phyloP scores from a whole-genome alignment of 2,329 filamentous ascomycete species.

The Diaporthe velutina region DNA sequence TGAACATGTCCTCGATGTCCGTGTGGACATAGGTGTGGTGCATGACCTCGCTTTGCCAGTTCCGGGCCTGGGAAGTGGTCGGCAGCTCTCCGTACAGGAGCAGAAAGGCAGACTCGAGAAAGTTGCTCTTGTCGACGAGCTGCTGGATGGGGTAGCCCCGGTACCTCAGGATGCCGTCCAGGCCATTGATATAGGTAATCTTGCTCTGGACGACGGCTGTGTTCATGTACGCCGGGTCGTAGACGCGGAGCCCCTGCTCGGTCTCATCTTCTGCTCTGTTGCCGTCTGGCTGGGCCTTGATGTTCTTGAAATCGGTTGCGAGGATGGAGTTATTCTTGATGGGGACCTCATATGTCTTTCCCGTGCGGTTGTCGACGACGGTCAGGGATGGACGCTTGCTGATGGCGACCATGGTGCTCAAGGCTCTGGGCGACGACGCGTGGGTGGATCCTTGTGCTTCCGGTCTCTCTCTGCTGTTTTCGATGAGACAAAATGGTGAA shows the following conservation, averaged over 20 bases:
- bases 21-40: constrained; percentile 64
- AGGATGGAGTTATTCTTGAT: constrained; percentile 63
- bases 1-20: constrained; percentile 64
- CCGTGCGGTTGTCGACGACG: constrained; percentile 63
- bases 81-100: constrained; percentile 66
- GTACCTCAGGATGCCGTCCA: constrained; percentile 64
- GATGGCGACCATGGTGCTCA: constrained; percentile 45
- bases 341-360: constrained; percentile 61
- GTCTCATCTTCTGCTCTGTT: constrained; percentile 60
- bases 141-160: constrained; percentile 66
- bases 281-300: constrained; percentile 51
- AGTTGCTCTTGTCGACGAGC: constrained; percentile 62
- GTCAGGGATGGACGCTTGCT: constrained; percentile 53
- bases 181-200: constrained; percentile 67
- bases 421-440: background rate
- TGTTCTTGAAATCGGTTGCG: constrained; percentile 65
- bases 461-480: background rate
- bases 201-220: constrained; percentile 62
- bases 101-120: constrained; percentile 63
- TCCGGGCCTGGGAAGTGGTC: constrained; percentile 53
- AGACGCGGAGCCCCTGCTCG: constrained; percentile 62
- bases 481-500: background rate
- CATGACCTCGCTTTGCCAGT: constrained; percentile 63
- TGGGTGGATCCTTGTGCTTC: background rate
- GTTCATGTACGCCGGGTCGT: constrained; percentile 67